phyloP scores from a whole-genome alignment of 2,329 filamentous ascomycete genomes.

The Byssochlamys sp. region DNA sequence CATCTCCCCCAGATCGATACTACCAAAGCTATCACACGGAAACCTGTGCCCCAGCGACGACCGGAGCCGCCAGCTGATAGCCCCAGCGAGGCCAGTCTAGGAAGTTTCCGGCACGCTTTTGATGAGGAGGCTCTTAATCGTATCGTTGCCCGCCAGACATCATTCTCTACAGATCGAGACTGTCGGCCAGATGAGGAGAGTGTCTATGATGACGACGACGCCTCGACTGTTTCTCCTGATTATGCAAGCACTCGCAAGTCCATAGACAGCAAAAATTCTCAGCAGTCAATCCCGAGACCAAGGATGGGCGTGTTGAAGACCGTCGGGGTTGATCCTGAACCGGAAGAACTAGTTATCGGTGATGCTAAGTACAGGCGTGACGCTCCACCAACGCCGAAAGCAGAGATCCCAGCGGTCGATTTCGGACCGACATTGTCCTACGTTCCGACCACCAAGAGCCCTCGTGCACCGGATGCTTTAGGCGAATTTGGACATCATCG shows the following conservation, averaged over 20 bases:
- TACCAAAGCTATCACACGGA: slow-evolving; percentile 40
- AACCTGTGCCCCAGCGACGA: slow-evolving; percentile 41
- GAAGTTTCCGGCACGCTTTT: slow-evolving; percentile 34
- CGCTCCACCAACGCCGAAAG: slow-evolving; percentile 26
- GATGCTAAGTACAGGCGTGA: slow-evolving; percentile 37
- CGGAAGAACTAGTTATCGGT: slow-evolving; percentile 37
- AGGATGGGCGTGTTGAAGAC: slow-evolving; percentile 73
- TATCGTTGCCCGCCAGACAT: slow-evolving; percentile 27
- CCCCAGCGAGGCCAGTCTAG: slow-evolving; percentile 27
- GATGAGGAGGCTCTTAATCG: slow-evolving; percentile 44
- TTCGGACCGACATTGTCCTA: slow-evolving; percentile 79
- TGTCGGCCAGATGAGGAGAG: slow-evolving; percentile 27
- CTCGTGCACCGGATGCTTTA: slow-evolving; percentile 47
- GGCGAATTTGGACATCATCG: slow-evolving; percentile 25
- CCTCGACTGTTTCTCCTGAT: slow-evolving; percentile 58
- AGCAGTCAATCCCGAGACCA: slow-evolving; percentile 44
- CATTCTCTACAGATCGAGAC: slow-evolving; percentile 18
- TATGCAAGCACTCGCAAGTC: slow-evolving; percentile 63
- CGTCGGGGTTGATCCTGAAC: slow-evolving; percentile 49
- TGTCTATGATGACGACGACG: slow-evolving; percentile 47
- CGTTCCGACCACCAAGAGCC: slow-evolving; percentile 44
- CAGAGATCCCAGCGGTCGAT: slow-evolving; percentile 64
- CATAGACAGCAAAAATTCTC: slow-evolving; percentile 33
- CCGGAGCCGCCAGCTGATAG: background rate
- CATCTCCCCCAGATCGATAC: slow-evolving; percentile 26